Conservation (phyloP, 73 alveolate species). For the Paramecium sonneborni region DNA sequence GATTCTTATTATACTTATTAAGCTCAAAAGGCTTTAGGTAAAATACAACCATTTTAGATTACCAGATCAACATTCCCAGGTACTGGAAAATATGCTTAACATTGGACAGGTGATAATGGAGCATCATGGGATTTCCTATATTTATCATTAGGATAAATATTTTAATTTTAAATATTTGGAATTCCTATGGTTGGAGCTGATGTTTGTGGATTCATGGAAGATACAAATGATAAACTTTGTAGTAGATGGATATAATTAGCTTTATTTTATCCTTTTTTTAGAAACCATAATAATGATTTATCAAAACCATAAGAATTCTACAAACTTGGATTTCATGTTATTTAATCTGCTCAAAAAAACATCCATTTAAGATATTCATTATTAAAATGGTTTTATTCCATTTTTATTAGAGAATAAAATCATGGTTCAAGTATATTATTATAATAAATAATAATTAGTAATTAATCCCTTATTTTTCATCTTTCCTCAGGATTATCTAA, state of each 20-base stretch:
- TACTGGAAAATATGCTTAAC: constrained; percentile 93
- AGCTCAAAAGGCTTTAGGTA: constrained; percentile 66
- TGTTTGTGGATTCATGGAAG: constrained; percentile 96
- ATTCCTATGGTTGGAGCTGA: constrained; percentile 96
- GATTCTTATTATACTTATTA: constrained; percentile 83
- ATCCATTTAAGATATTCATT: constrained; percentile 85
- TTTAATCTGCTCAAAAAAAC: constrained; percentile 52
- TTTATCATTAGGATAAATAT: constrained; percentile 71
- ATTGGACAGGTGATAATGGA: constrained; percentile 98
- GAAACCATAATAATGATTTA: constrained; percentile 92
- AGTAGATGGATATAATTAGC: constrained; percentile 96
- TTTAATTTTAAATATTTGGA: constrained; percentile 89
- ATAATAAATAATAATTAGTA: background rate
- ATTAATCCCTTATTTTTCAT: constrained; percentile 77
- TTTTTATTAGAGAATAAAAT: constrained; percentile 46
- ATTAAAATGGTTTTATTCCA: constrained; percentile 85
- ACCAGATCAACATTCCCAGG: constrained; percentile 96
- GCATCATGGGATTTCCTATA: constrained; percentile 81
- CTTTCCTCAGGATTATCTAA: constrained; percentile 71
- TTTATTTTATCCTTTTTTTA: constrained; percentile 95
- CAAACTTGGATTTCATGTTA: constrained; percentile 48
- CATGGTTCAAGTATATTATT: constrained; percentile 60
- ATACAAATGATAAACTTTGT: constrained; percentile 94
- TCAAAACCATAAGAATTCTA: constrained; percentile 68
- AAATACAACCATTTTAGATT: constrained; percentile 87